Evolutionary conservation across 257 asterid genomes (phyloP), one percentile per base, ranked within the genome.

Genomic region (Anisodus tanguticus): DNA sequence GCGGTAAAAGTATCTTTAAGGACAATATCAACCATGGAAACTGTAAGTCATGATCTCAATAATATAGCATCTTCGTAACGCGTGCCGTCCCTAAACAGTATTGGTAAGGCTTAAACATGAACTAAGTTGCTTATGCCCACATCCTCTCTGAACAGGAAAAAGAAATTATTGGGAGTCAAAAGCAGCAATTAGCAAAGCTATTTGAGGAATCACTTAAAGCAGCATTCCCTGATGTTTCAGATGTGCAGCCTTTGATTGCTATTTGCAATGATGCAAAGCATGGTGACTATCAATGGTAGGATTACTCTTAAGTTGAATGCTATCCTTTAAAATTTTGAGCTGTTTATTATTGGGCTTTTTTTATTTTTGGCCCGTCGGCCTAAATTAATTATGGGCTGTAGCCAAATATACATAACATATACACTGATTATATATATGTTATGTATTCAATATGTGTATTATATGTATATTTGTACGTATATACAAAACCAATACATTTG

Each of bases 231-330:
- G 96, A 93, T 80, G 93, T 78, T 86, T 80, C 41, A 78, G 95
- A 88, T 84, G 89, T 91, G 45, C 85, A 81, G 39, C 97, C 99
- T 83, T 81, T 87, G 58, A 86, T 94, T 86, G 93, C 95, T 78
- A 90, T 93, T 22, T 93, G 98, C 91, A 94, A 91, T 82, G 92
- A 95, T 84, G 82, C 93, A 67, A 91, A 72, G 57, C 91, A 90
- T 76, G 99, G 98, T 63, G 98, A 95, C 80, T 94, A 95, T 86
- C 99, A 95, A 88, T 95, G 98, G 99, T 95, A 92, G 67, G 15
- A 66, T 22, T 60, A 39, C 49, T 47, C 70, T 66, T 82, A 35
- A 10, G 17, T 64, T 82, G 35, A 47, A 17, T 0, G 7, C 51
- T 67, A 31, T 68, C n/a, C 59, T 22, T 9, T 26, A 12, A 53